phyloP scores from a whole-genome alignment of 2,329 filamentous ascomycete genomes.

The Fusarium concolor region DNA sequence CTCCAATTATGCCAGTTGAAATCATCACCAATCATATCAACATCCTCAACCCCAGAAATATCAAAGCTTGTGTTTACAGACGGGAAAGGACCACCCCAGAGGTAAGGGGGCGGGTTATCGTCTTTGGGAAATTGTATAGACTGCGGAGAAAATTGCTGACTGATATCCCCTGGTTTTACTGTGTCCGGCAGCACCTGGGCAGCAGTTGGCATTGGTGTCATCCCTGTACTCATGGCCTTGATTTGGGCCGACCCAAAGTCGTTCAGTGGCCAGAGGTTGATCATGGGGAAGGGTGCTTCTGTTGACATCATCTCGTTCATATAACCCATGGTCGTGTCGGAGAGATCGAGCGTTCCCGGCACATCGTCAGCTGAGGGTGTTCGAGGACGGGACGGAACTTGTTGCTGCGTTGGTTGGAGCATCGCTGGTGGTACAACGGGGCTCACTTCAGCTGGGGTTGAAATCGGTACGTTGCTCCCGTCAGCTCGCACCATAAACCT shows the following conservation, averaged over 20 bases:
- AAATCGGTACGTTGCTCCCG: conserved; percentile 32
- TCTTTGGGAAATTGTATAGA: conserved; percentile 46
- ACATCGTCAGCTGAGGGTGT: conserved; percentile 30
- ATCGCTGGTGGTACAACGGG: conserved; percentile 26
- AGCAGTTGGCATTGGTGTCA: not conserved
- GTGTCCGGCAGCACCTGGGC: conserved; percentile 10
- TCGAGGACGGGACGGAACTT: conserved; percentile 32
- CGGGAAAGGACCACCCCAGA: conserved; percentile 55
- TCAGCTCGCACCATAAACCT: conserved; percentile 59
- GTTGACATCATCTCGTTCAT: conserved; percentile 42
- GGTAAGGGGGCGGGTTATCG: conserved; percentile 54
- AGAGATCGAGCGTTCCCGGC: conserved; percentile 44
- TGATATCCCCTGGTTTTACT: conserved; percentile 14
- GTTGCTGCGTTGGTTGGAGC: conserved; percentile 24
- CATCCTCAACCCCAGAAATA: conserved; percentile 47
- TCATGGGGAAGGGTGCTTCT: conserved; percentile 24
- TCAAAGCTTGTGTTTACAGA: conserved; percentile 47
- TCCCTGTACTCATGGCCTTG: conserved; percentile 24
- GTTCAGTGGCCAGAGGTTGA: conserved; percentile 42
- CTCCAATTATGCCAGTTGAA: conserved; percentile 65
- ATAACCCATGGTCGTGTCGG: conserved; percentile 47
- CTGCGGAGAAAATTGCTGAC: conserved; percentile 33
- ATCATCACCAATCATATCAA: conserved; percentile 56
- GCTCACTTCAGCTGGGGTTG: conserved; percentile 24
- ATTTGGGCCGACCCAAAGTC: conserved; percentile 36